These are phyloP conservation scores for Coniochaeta sp. DNA, from an alignment of 2,329 filamentous ascomycete species.

Conservation along the genomic window DNA sequence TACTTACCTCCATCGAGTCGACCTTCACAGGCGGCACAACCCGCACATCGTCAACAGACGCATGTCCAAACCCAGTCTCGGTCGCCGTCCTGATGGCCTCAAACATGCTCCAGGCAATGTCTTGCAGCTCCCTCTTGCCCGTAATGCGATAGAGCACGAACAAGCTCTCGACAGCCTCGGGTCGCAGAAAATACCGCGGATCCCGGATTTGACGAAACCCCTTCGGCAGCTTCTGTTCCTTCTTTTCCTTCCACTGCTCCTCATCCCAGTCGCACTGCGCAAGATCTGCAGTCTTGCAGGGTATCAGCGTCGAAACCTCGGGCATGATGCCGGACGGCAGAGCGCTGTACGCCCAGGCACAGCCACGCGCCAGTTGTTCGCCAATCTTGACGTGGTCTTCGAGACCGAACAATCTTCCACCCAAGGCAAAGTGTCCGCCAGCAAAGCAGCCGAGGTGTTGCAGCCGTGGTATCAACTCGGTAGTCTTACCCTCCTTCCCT, in stretches of 20 bases:
- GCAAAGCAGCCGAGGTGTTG: slow-evolving; percentile 35
- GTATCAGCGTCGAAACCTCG: slow-evolving; percentile 33
- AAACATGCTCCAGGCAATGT: slow-evolving; percentile 42
- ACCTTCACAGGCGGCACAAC: slow-evolving; percentile 19
- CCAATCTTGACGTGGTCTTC: slow-evolving; percentile 33
- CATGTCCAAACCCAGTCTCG: slow-evolving; percentile 23
- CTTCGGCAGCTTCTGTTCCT: slow-evolving; percentile 27
- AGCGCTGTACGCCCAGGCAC: slow-evolving; percentile 44
- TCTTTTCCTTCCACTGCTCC: slow-evolving; percentile 17
- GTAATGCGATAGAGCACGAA: slow-evolving; percentile 45
- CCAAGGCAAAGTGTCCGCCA: slow-evolving; percentile 36
- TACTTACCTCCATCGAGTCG: slow-evolving; percentile 17
- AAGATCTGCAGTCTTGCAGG: slow-evolving; percentile 20
- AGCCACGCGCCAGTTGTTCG: slow-evolving; percentile 42
- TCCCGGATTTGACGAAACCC: slow-evolving; percentile 51
- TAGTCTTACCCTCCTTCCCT: slow-evolving; percentile 12
- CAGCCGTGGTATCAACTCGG: slow-evolving; percentile 24
- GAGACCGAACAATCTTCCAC: slow-evolving; percentile 25
- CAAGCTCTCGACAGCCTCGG: slow-evolving; percentile 44
- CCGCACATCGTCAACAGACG: slow-evolving; percentile 28
- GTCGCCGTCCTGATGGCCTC: slow-evolving; percentile 31
- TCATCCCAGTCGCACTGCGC: slow-evolving; percentile 26
- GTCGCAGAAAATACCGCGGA: slow-evolving; percentile 34
- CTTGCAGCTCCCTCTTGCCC: slow-evolving; percentile 33
- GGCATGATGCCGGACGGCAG: slow-evolving; percentile 47